Percentiles rank a stretch among this genome's conserved stretches.
Conservation (phyloP, 2,329 filamentous ascomycete species). For the Arthrinium phaeospermum region DNA sequence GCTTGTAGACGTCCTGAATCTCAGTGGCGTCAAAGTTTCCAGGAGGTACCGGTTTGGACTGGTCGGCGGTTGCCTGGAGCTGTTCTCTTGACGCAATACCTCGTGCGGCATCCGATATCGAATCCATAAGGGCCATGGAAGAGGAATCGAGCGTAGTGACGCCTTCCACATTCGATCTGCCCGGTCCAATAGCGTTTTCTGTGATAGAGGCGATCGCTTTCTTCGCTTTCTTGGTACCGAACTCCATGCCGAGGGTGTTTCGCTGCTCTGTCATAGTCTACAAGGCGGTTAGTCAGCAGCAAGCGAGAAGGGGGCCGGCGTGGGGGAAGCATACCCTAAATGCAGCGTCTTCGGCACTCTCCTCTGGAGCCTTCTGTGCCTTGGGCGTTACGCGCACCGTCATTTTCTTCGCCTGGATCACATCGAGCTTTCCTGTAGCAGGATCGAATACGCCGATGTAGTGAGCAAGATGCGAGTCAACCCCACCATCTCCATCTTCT, state of each 20-base stretch:
- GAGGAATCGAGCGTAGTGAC: constrained; percentile 58
- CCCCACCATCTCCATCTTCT: constrained; percentile 52
- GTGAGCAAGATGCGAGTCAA: constrained; percentile 59
- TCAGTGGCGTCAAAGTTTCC: constrained; percentile 71
- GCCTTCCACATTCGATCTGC: constrained; percentile 44
- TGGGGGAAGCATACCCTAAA: constrained; percentile 43
- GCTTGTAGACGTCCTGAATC: constrained; percentile 75
- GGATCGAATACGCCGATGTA: constrained; percentile 71
- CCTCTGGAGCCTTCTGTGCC: constrained; percentile 56
- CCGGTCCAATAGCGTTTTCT: constrained; percentile 72
- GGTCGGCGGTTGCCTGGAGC: constrained; percentile 68
- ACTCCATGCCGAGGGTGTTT: constrained; percentile 75
- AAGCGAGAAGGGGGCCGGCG: background rate
- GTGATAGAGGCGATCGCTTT: constrained; percentile 67
- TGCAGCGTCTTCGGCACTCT: constrained; percentile 47
- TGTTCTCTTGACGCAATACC: constrained; percentile 72
- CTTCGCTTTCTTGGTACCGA: constrained; percentile 85
- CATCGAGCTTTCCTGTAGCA: constrained; percentile 61
- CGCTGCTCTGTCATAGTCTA: constrained; percentile 66
- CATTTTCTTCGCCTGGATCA: constrained; percentile 70
- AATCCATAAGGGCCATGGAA: constrained; percentile 65
- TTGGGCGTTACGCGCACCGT: constrained; percentile 62
- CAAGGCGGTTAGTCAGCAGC: constrained; percentile 11
- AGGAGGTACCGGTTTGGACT: constrained; percentile 74
- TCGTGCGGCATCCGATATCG: constrained; percentile 65